Evolutionary conservation across 164 flowering plant species (phyloP), one percentile per base, ranked within the genome.

Genomic region (Vitis cinerea): DNA sequence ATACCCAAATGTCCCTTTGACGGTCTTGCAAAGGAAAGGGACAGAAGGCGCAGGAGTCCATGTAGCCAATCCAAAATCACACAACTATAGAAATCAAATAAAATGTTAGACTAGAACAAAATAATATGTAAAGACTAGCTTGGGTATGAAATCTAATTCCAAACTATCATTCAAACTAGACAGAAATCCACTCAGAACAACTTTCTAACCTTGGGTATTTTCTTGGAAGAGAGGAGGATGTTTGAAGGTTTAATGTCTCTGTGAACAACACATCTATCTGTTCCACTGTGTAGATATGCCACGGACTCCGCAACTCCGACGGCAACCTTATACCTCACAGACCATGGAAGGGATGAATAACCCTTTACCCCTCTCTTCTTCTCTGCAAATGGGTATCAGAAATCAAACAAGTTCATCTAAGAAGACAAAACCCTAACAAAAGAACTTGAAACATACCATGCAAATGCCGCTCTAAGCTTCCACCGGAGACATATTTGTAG

Each of bases 1-100:
- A 57, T 87, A 92, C 97, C 98, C 98, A 72, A 94, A 94, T 77
- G 98, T 94, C 78, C 98, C 98, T 78, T 94, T 94, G 19, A 94
- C 98, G 67, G 97, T 94, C 74, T 94, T 92, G 84, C 98, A 94
- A 48, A 94, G 90, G 81, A 94, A 94, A 61, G 98, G 97, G n/a
- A 88, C 78, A 9, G 98, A 94, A 51, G 97, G 94, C 13, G 90
- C 93, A 69, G 92, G 63, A 62, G 97, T 94, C 97, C 93, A 92
- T 59, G 97, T 81, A 47, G 98, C 98, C 72, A 94, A 80, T 53
- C 98, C 98, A 74, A 94, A 94, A 77, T 94, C 98, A 83, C 98
- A 94, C 10, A 94, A 77, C 98, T 94, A 88, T 61, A 80, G 61
- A 69, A 59, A 72, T 60, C 8, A 59, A 11, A 4, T 51, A 5